Conservation (phyloP, 768 basidiomycete species). For the Chalciporus piperatus region DNA sequence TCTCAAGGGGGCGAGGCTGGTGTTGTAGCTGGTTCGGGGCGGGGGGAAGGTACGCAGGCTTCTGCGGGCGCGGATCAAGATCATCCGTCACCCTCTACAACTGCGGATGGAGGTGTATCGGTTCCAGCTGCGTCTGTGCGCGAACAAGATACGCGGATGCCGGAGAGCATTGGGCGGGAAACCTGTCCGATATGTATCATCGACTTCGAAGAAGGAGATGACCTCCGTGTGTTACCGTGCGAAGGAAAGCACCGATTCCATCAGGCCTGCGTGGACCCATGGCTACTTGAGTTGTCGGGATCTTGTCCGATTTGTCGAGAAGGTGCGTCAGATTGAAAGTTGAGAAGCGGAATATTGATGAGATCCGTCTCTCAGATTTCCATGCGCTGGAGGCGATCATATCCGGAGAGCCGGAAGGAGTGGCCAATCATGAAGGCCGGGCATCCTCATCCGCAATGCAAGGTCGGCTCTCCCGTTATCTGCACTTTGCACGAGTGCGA, state of each 20-base stretch:
- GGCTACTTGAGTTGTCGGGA: constrained; percentile 86
- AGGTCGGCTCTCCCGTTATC: constrained; percentile 56
- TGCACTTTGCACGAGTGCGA: constrained; percentile 50
- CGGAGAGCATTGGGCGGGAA: constrained; percentile 71
- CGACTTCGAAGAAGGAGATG: constrained; percentile 93
- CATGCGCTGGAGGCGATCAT: constrained; percentile 60
- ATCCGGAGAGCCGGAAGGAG: constrained; percentile 30
- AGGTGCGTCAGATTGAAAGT: constrained; percentile 44
- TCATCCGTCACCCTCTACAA: neutral
- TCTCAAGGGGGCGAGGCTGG: neutral
- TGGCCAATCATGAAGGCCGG: constrained; percentile 11
- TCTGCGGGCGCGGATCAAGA: constrained; percentile 8
- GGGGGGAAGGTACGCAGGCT: neutral
- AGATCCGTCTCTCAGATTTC: constrained; percentile 43
- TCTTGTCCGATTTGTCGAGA: constrained; percentile 92
- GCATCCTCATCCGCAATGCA: constrained; percentile 17
- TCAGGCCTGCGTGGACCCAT: constrained; percentile 86
- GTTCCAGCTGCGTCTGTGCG: neutral
- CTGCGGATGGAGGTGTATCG: neutral
- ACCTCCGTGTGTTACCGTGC: constrained; percentile 86
- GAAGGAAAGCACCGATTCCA: constrained; percentile 92
- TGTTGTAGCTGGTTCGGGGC: neutral
- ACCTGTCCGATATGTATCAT: constrained; percentile 95
- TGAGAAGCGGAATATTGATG: neutral
- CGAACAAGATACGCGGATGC: constrained; percentile 44